phyloP scores from a whole-genome alignment of 2,329 filamentous ascomycete genomes.

The Ophiostoma tasmaniense region DNA sequence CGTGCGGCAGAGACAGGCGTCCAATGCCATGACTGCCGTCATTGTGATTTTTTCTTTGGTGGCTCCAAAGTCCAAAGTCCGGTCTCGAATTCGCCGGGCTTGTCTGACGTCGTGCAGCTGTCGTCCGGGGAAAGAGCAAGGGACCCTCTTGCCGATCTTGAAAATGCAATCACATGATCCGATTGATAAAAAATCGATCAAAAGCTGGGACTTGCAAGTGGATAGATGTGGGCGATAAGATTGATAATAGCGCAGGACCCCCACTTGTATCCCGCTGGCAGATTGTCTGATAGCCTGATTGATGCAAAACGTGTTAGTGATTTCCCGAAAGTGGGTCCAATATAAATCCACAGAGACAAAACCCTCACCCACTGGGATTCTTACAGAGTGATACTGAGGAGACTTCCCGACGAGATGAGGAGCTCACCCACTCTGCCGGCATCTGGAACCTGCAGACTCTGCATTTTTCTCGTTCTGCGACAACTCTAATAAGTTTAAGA shows the following conservation, averaged over 20 bases:
- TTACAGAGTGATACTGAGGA: too few relatives aligned
- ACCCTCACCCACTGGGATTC: too few relatives aligned
- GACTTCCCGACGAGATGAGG: too few relatives aligned
- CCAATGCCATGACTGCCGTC: background rate
- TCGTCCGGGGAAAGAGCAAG: background rate
- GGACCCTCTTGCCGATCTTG: slow-evolving; percentile 1
- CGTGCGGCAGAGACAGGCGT: slow-evolving; percentile 2
- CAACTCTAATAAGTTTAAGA: background rate
- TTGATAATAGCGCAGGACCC: slow-evolving; percentile 4
- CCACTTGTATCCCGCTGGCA: background rate
- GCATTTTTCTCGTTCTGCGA: background rate
- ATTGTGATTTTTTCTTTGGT: background rate
- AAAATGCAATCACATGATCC: background rate
- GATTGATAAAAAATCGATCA: slow-evolving; percentile 4
- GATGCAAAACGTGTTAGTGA: background rate
- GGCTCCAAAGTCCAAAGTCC: too few relatives aligned
- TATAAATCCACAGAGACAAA: background rate
- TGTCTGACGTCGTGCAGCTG: background rate
- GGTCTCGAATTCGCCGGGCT: background rate
- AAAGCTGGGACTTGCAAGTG: background rate
- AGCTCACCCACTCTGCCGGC: background rate
- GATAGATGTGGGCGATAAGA: background rate
- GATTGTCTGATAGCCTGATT: background rate
- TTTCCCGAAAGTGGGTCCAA: background rate
- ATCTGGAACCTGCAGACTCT: background rate